These are phyloP conservation scores for Colletotrichum ledebouriae DNA, from an alignment of 2,329 filamentous ascomycete species.

Conservation along the genomic window DNA sequence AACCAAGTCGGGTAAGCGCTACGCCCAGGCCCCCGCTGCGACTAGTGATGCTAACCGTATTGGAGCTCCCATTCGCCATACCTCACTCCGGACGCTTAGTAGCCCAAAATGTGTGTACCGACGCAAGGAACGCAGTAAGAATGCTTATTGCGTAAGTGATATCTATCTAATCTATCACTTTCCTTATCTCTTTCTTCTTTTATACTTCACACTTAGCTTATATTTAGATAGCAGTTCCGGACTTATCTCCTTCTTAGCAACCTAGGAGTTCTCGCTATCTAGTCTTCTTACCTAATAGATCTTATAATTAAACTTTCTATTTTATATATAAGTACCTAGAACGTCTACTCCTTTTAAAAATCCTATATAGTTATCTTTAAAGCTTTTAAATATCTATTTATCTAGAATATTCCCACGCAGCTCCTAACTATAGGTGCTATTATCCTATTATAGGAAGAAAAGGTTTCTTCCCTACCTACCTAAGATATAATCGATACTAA, in stretches of 20 bases:
- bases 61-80: background rate
- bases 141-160: background rate
- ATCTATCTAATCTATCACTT: background rate
- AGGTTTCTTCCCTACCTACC: background rate
- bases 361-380: background rate
- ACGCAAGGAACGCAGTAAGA: background rate
- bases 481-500: background rate
- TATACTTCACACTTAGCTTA: background rate
- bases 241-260: background rate
- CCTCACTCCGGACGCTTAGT: no score
- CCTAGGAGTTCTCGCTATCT: background rate
- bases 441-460: background rate
- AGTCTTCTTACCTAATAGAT: background rate
- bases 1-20: background rate
- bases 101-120: no score
- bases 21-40: background rate
- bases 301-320: conserved; percentile 1
- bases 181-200: background rate
- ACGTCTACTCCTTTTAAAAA: background rate
- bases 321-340: background rate
- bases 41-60: background rate
- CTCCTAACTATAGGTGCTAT: background rate
- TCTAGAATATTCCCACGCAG: background rate
- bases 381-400: background rate
- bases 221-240: background rate